Evolutionary conservation across 2,329 filamentous ascomycete species (phyloP), one percentile per base, ranked within the genome.

Genomic region (Paraconiothyrium sp.): DNA sequence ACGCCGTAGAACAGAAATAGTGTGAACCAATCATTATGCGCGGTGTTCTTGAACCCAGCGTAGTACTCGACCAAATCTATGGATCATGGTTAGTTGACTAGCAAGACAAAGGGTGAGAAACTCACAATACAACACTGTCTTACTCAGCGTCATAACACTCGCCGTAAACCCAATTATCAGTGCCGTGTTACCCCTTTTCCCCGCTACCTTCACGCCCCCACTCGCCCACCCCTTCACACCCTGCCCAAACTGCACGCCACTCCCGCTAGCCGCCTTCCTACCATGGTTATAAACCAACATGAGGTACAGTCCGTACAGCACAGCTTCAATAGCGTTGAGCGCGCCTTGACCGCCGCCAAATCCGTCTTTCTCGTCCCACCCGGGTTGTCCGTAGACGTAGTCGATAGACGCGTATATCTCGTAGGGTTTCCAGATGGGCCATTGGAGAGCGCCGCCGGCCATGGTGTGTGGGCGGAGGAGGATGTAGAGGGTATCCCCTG

Each of bases 391-490:
- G 81, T 97, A 97, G 35, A 94, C 84, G 77, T 93, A 84, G 79
- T 97, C 93, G 67, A 97, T 83, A 54, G 84, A 82, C 60, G 90
- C 92, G 81, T 97, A 97, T 1, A 96, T 86, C 72, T 86, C 87
- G 80, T 97, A 97, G 0, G 92, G 92, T 34, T 80, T 81, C 86
- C 88, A 97, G 46, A 97, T 71, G 1, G 91, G 91, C 69, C 81
- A 84, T 81, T 96, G 92, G 56, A 90, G 82, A 50, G 78, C 80
- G 16, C 93, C 93, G 68, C 92, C 92, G 0, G 89, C 88, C 91
- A 97, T 95, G 60, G 89, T 91, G 78, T 90, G 87, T 34, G 93
- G 93, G 22, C 93, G 91, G 57, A 92, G 82, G 50, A 97, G 83
- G 43, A 97, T 88, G 81, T 97, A 97, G 60, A 83, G 82, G 34